phyloP scores from a whole-genome alignment of 148 eudicot genomes.

The Cornus florida region DNA sequence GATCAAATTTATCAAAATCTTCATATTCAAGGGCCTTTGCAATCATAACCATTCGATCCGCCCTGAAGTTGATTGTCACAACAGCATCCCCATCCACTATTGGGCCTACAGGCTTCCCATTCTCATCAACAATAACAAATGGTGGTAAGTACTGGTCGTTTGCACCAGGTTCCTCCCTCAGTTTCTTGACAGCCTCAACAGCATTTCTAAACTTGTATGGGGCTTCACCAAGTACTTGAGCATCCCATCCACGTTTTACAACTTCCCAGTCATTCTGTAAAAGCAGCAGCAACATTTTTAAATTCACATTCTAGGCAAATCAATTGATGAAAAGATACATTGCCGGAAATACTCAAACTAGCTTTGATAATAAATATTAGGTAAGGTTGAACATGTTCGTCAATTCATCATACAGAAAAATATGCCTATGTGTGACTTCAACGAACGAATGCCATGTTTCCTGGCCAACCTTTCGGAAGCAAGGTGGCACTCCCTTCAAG shows the following conservation, averaged over 20 bases:
- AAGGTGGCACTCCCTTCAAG: not conserved
- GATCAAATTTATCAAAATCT: slow-evolving; percentile 78
- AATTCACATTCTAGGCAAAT: not conserved
- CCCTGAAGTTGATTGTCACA: slow-evolving; percentile 83
- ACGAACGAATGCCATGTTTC: too few relatives aligned
- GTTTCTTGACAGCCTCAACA: slow-evolving; percentile 75
- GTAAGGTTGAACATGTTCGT: not conserved
- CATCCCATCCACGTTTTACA: slow-evolving; percentile 97
- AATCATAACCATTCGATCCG: slow-evolving; percentile 95
- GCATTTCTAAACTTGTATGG: slow-evolving; percentile 76
- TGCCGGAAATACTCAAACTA: not conserved
- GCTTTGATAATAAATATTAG: not conserved
- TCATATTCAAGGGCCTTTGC: slow-evolving; percentile 90
- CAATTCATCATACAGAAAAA: not conserved
- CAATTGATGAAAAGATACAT: not conserved
- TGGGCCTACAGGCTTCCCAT: slow-evolving; percentile 84
- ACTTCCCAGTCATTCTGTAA: slow-evolving; percentile 89
- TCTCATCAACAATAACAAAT: slow-evolving; percentile 82
- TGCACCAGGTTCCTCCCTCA: slow-evolving; percentile 60
- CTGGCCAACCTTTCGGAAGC: not conserved
- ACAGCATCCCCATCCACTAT: slow-evolving; percentile 96
- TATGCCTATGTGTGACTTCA: not conserved
- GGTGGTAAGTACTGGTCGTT: slow-evolving; percentile 86
- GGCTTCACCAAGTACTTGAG: slow-evolving; percentile 98
- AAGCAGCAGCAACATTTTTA: not conserved